Conservation (phyloP, 2,329 filamentous ascomycete species). For the Rosellinia necatrix region DNA sequence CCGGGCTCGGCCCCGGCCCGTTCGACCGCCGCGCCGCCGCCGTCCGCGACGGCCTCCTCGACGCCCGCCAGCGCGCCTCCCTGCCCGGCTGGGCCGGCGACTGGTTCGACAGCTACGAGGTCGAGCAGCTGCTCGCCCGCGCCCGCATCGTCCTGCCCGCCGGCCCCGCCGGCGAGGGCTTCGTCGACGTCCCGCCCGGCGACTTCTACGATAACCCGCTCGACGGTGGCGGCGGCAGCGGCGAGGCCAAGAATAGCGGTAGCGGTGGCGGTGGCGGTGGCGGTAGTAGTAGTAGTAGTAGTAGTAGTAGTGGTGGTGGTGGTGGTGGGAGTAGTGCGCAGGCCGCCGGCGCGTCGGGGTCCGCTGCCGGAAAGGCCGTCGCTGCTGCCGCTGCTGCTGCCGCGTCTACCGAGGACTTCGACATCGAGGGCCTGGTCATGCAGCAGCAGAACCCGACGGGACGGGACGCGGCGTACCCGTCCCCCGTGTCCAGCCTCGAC, state of each 20-base stretch:
- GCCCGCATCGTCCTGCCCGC: constrained; percentile 67
- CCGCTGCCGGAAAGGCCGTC: background rate
- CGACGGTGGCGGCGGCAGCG: too few species aligned
- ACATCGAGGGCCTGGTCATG: background rate
- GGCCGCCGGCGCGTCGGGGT: too few species aligned
- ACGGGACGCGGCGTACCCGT: constrained; percentile 8
- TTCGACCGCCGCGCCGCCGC: constrained; percentile 48
- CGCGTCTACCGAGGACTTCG: constrained; percentile 1
- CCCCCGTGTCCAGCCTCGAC: constrained; percentile 23
- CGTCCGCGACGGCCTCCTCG: constrained; percentile 49
- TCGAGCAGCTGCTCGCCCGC: constrained; percentile 72
- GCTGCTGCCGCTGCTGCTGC: too few species aligned
- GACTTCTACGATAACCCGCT: constrained; percentile 43
- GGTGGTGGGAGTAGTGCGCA: too few species aligned
- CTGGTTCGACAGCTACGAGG: constrained; percentile 78
- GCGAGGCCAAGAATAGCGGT: too few species aligned
- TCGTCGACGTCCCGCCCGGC: constrained; percentile 57
- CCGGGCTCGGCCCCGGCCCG: constrained; percentile 52
- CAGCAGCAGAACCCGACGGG: constrained; percentile 3
- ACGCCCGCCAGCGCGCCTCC: constrained; percentile 55
- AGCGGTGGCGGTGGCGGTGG: too few species aligned
- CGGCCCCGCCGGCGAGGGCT: constrained; percentile 69
- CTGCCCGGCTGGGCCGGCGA: constrained; percentile 70
- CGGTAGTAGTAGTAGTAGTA: too few species aligned
- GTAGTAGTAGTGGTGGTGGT: too few species aligned